Conservation (phyloP, 2,329 filamentous ascomycete genomes). For the Hymenoscyphus repandus region DNA sequence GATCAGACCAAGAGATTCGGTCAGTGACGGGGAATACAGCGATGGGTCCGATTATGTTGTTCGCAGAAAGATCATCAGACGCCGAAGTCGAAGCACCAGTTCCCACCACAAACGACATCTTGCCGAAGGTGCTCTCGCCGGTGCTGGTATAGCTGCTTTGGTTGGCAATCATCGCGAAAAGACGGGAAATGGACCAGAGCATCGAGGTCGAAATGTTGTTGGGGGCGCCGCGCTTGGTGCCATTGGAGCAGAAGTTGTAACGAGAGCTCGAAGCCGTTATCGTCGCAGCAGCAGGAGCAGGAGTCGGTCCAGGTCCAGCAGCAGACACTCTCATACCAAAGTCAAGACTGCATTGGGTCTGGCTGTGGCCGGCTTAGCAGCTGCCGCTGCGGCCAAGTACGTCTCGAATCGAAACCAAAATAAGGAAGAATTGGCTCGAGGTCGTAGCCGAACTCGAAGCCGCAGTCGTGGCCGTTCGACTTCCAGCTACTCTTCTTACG, state of each 20-base stretch:
- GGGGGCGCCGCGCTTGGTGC: slow-evolving; percentile 58
- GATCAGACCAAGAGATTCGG: slow-evolving; percentile 27
- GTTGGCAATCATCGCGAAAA: slow-evolving; percentile 49
- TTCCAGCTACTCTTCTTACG: slow-evolving; percentile 25
- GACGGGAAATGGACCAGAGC: slow-evolving; percentile 23
- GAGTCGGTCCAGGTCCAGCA: slow-evolving; percentile 33
- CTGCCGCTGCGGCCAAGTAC: slow-evolving; percentile 61
- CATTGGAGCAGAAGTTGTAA: slow-evolving; percentile 55
- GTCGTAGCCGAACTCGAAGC: slow-evolving; percentile 44
- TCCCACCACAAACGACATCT: slow-evolving; percentile 55
- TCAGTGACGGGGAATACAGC: slow-evolving; percentile 37
- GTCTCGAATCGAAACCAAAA: slow-evolving; percentile 55
- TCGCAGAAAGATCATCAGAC: slow-evolving; percentile 37
- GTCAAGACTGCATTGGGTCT: slow-evolving; percentile 58
- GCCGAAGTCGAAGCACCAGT: slow-evolving; percentile 42
- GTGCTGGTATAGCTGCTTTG: slow-evolving; percentile 56
- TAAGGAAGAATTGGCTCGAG: slow-evolving; percentile 52
- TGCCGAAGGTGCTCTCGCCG: slow-evolving; percentile 60
- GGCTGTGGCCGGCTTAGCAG: slow-evolving; percentile 57
- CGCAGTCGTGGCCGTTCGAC: slow-evolving; percentile 35
- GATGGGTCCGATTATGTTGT: slow-evolving; percentile 42
- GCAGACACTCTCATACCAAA: slow-evolving; percentile 38
- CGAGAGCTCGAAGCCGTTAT: slow-evolving; percentile 56
- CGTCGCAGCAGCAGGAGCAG: slow-evolving; percentile 44
- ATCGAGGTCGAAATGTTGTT: slow-evolving; percentile 27